Base-by-base conservation (phyloP, 441 rosid species). In the Pelargonium citronellum region DNA sequence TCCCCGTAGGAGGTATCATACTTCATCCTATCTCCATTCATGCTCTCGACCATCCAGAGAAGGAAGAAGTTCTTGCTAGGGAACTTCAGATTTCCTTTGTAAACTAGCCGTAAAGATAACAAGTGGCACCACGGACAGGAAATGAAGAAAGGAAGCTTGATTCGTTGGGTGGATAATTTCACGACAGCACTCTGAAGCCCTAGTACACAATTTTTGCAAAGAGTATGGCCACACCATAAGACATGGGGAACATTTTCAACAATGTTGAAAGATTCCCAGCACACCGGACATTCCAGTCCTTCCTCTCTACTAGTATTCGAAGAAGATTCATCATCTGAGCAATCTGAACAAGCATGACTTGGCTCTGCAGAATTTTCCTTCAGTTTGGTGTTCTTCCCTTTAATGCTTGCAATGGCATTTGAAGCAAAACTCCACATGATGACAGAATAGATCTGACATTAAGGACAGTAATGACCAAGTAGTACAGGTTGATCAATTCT, bases 111-210 rank as follows among this genome's bases (percentile, higher is more conserved):
- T 2, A 76, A 41, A 1, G 79, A 76, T 44, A 71, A 9, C 24
- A 76, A 72, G 61, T 76, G 75, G 75, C 79, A 76, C 79, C 79
- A 76, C 0, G 79, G 79, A 27, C 79, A 76, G 61, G 75, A 76
- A 64, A 76, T 68, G 66, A 76, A 74, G 72, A 76, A 76, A 6
- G 79, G 75, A 2, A 76, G 46, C 53, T 68, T 76, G 34, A 76
- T 71, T n/a, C 69, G 69, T 61, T 71, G 74, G 1, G 72, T 47
- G 1, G 75, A 65, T 9, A 76, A 71, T 11, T 66, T 76, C 62
- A 76, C 51, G 57, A 69, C 49, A 37, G 79, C 75, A 5, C 71
- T 6, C 16, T 76, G 79, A 34, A 76, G 79, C 37, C 70, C 70
- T 0, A 76, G 63, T 47, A 76, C 72, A 53, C 78, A 75, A 46